phyloP scores from a whole-genome alignment of 2,329 filamentous ascomycete genomes.

The Curvularia hawaiiensis region DNA sequence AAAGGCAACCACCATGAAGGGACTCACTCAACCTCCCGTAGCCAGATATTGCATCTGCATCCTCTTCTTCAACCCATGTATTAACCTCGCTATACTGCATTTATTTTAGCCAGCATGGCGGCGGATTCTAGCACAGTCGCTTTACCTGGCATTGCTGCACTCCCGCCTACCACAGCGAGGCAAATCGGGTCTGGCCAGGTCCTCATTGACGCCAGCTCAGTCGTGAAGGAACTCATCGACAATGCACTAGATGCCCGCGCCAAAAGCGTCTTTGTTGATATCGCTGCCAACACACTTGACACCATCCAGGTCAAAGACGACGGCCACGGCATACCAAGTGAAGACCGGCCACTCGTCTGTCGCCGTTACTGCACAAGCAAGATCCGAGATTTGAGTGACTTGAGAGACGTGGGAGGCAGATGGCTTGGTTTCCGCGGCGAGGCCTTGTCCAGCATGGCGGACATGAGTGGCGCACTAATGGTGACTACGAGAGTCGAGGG shows the following conservation, averaged over 20 bases:
- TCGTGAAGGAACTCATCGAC: conserved; percentile 79
- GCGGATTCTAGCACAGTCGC: conserved; percentile 5
- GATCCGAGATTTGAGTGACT: conserved; percentile 66
- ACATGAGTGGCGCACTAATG: conserved; percentile 60
- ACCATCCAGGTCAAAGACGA: conserved; percentile 69
- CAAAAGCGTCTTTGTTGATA: conserved; percentile 66
- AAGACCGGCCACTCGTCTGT: conserved; percentile 68
- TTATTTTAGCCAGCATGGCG: conserved; percentile 17
- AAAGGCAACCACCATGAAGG: conserved; percentile 30
- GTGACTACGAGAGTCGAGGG: conserved; percentile 68
- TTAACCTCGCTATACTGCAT: background rate
- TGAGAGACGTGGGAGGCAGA: conserved; percentile 60
- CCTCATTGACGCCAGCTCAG: conserved; percentile 63
- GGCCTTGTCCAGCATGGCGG: conserved; percentile 69
- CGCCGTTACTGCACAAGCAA: conserved; percentile 76
- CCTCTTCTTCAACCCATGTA: background rate
- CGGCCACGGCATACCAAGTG: conserved; percentile 69
- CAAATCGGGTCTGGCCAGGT: conserved; percentile 66
- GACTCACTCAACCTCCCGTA: conserved; percentile 1
- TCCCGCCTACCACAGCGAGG: conserved; percentile 53
- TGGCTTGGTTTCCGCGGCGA: conserved; percentile 79
- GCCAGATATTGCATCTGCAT: conserved; percentile 6
- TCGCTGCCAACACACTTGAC: conserved; percentile 70
- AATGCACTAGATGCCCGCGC: conserved; percentile 77
- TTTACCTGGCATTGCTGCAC: conserved; percentile 45